Evolutionary conservation across 2,329 filamentous ascomycete genomes (phyloP).

Genomic region (Colletotrichum coccodes): DNA sequence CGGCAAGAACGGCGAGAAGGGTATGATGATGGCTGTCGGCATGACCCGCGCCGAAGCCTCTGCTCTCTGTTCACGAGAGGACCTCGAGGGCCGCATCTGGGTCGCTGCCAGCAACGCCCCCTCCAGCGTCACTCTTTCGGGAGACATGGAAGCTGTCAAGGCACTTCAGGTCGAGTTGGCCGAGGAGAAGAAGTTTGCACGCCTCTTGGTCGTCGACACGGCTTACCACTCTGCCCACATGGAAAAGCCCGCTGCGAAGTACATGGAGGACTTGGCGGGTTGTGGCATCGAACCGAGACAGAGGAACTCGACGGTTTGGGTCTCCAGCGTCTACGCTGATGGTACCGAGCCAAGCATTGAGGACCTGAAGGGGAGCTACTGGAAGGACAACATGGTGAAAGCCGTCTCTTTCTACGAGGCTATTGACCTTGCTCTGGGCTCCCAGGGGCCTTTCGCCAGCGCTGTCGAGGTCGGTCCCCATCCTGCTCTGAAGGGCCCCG

Average conservation of each 20-base stretch:
- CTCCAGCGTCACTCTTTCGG: conserved; percentile 45
- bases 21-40: conserved; percentile 38
- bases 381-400: conserved; percentile 42
- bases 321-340: conserved; percentile 50
- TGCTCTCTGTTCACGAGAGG: conserved; percentile 31
- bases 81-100: conserved; percentile 34
- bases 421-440: conserved; percentile 29
- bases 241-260: conserved; percentile 45
- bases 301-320: conserved; percentile 44
- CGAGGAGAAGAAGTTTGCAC: conserved; percentile 44
- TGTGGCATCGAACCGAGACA: conserved; percentile 40
- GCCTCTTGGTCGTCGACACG: conserved; percentile 52
- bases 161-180: conserved; percentile 36
- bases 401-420: conserved; percentile 42
- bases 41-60: conserved; percentile 33
- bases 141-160: conserved; percentile 39
- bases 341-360: conserved; percentile 32
- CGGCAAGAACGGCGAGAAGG: conserved; percentile 28
- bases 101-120: conserved; percentile 42
- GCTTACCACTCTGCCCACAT: conserved; percentile 63
- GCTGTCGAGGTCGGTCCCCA: conserved; percentile 49
- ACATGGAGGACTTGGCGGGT: conserved; percentile 42
- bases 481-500: conserved; percentile 52
- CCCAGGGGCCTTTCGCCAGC: conserved; percentile 25
- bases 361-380: conserved; percentile 49